Evolutionary conservation across 768 basidiomycete genomes (phyloP).

Genomic region (Mycena rebaudengoi): DNA sequence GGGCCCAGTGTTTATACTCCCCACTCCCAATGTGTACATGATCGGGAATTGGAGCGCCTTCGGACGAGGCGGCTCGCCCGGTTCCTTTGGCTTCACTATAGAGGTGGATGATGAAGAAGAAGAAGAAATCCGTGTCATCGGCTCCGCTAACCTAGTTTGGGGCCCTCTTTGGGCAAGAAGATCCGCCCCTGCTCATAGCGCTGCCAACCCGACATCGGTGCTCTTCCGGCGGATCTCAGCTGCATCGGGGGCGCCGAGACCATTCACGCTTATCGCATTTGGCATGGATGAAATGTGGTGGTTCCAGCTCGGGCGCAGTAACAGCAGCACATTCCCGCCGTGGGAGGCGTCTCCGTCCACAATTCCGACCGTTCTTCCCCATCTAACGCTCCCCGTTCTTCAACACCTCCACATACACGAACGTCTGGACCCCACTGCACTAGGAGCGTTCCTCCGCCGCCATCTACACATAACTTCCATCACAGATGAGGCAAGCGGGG

Average conservation of each 20-base stretch:
- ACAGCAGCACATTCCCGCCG: neutral
- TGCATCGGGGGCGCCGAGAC: neutral
- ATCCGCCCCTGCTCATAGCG: neutral
- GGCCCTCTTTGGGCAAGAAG: neutral
- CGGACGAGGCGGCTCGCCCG: neutral
- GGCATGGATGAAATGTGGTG: constrained; percentile 4
- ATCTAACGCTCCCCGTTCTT: neutral
- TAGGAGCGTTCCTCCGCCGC: neutral
- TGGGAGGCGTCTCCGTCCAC: neutral
- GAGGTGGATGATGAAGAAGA: neutral
- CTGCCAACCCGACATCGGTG: neutral
- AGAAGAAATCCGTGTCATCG: neutral
- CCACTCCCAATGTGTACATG: neutral
- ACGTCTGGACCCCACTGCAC: neutral
- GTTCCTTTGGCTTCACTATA: neutral
- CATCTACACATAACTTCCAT: neutral
- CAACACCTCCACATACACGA: neutral
- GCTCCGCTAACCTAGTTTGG: neutral
- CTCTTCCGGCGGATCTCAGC: neutral
- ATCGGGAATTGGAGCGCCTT: neutral
- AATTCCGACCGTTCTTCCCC: neutral
- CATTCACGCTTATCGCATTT: constrained; percentile 3
- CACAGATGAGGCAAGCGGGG: neutral
- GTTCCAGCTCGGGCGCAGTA: neutral
- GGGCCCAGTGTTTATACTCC: constrained; percentile 5